These are phyloP conservation scores for Debaryomyces psychrophilus DNA, from an alignment of 1,139 yeast genomes.

Conservation along the genomic window DNA sequence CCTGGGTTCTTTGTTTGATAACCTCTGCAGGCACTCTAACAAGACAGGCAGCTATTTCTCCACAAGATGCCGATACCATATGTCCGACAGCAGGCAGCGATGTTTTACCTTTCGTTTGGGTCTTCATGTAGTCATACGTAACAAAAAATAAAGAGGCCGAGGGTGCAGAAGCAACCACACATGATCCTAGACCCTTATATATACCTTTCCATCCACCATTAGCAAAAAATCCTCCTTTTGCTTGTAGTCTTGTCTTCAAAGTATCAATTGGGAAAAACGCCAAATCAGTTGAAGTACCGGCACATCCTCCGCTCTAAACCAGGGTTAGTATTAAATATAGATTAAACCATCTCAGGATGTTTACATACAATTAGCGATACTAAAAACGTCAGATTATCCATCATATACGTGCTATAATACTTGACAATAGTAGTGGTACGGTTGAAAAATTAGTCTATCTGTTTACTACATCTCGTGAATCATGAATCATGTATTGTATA, in stretches of 20 bases:
- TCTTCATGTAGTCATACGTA: constrained; percentile 81
- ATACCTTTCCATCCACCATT: constrained; percentile 95
- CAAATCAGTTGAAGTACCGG: constrained; percentile 93
- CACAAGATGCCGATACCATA: constrained; percentile 85
- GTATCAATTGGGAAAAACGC: constrained; percentile 97
- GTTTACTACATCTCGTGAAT: neutral
- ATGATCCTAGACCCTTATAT: constrained; percentile 89
- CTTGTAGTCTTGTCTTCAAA: constrained; percentile 88
- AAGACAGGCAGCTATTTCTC: constrained; percentile 90
- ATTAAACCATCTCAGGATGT: neutral
- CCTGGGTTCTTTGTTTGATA: constrained; percentile 91
- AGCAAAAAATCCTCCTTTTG: constrained; percentile 87
- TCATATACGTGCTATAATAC: constrained; percentile 9
- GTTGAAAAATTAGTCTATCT: neutral
- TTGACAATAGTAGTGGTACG: neutral
- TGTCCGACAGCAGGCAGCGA: constrained; percentile 55
- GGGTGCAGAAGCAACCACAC: constrained; percentile 95
- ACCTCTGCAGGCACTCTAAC: constrained; percentile 98
- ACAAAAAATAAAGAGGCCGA: constrained; percentile 87
- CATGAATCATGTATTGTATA: constrained; percentile 9
- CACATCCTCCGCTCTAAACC: constrained; percentile 82
- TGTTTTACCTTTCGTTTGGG: constrained; percentile 42
- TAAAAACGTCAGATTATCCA: constrained; percentile 31
- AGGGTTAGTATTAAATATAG: constrained; percentile 12
- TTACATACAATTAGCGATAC: constrained; percentile 34